Conservation (phyloP, 352 stramenopile species). For the Phytophthora sansomeana region DNA sequence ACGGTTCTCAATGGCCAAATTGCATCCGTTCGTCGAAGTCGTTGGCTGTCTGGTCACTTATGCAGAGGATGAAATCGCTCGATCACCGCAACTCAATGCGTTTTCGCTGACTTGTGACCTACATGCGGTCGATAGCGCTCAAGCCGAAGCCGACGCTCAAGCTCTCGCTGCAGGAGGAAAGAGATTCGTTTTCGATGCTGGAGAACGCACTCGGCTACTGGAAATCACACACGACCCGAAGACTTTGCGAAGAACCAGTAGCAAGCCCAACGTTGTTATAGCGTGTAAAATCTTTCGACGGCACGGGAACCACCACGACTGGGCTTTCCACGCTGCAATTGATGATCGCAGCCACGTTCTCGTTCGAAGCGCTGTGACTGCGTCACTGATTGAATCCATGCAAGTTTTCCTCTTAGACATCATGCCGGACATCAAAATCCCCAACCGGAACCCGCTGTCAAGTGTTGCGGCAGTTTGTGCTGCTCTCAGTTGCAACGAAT, state of each 20-base stretch:
- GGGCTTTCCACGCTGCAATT: conserved; percentile 50
- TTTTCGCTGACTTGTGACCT: conserved; percentile 58
- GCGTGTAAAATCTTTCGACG: conserved; percentile 65
- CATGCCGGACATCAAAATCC: conserved; percentile 76
- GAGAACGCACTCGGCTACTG: conserved; percentile 36
- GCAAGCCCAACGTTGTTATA: conserved; percentile 53
- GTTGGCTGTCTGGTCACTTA: conserved; percentile 58
- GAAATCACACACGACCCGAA: conserved; percentile 42
- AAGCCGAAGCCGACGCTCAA: conserved; percentile 37
- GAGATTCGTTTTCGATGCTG: conserved; percentile 27
- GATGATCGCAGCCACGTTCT: conserved; percentile 32
- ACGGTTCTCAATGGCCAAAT: conserved; percentile 43
- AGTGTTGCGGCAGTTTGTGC: conserved; percentile 69
- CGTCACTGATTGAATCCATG: conserved; percentile 54
- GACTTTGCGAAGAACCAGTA: conserved; percentile 1
- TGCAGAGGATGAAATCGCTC: conserved; percentile 58
- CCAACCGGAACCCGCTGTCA: conserved; percentile 65
- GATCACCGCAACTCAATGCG: conserved; percentile 47
- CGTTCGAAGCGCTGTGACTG: conserved; percentile 56
- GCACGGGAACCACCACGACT: conserved; percentile 31
- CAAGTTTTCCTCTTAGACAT: conserved; percentile 72
- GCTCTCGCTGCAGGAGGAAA: conserved; percentile 35
- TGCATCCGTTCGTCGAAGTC: conserved; percentile 60
- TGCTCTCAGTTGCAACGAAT: conserved; percentile 64
- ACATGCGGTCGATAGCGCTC: conserved; percentile 27